Evolutionary conservation across 1,139 yeast genomes (phyloP).

Genomic region (Suhomyces maxii): DNA sequence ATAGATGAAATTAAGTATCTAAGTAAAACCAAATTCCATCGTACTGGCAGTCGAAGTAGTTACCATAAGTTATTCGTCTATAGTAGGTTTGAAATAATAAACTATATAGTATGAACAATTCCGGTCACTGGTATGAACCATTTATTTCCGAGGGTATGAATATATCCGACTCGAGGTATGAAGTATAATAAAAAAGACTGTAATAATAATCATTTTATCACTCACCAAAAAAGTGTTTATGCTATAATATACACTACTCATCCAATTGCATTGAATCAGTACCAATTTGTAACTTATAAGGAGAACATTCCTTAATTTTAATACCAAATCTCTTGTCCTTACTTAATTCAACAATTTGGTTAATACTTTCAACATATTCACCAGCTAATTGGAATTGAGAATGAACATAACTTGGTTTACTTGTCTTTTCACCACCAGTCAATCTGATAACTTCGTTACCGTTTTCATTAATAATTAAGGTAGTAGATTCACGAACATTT

Average conservation of each 20-base stretch:
- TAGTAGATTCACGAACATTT: constrained; percentile 78
- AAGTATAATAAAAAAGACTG: too few relatives aligned
- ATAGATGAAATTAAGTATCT: too few relatives aligned
- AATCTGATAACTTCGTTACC: constrained; percentile 63
- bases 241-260: constrained; percentile 10
- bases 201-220: neutral
- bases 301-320: constrained; percentile 59
- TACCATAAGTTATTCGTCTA: too few relatives aligned
- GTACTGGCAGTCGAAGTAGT: too few relatives aligned
- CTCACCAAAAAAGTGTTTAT: neutral
- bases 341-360: constrained; percentile 55
- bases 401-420: constrained; percentile 84
- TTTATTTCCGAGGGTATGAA: too few relatives aligned
- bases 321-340: constrained; percentile 71
- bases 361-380: constrained; percentile 47
- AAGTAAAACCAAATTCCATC: too few relatives aligned
- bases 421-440: constrained; percentile 71
- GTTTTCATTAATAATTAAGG: constrained; percentile 47
- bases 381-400: constrained; percentile 61
- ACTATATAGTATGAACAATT: too few relatives aligned
- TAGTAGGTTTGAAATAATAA: too few relatives aligned
- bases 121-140: too few relatives aligned
- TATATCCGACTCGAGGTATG: too few relatives aligned
- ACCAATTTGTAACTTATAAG: constrained; percentile 40
- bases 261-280: constrained; percentile 35